These are phyloP conservation scores for Xylaria grammica DNA, from an alignment of 495 filamentous ascomycete genomes.

Conservation along the genomic window DNA sequence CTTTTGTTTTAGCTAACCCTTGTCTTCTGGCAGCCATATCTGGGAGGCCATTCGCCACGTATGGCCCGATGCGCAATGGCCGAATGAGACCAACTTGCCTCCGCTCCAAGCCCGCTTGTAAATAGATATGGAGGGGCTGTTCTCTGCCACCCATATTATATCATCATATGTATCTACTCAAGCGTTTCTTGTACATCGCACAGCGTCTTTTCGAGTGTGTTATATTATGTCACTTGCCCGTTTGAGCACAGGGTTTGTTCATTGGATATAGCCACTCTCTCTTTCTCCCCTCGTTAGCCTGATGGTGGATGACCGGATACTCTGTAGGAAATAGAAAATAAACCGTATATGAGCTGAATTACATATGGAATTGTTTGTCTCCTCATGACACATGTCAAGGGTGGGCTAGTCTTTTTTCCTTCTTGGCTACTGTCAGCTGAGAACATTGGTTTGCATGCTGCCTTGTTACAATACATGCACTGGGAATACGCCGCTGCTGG, in stretches of 20 bases:
- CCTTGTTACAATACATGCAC: too few species aligned
- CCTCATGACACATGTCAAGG: too few species aligned
- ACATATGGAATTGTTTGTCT: too few species aligned
- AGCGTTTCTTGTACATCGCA: slow-evolving; percentile 22
- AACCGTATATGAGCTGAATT: background rate
- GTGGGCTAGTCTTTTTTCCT: too few species aligned
- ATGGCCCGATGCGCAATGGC: slow-evolving; percentile 86
- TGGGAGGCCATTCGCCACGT: slow-evolving; percentile 85
- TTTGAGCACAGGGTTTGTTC: background rate
- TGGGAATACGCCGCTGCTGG: too few species aligned
- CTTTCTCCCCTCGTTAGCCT: background rate
- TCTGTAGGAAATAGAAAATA: background rate
- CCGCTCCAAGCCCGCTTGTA: slow-evolving; percentile 35
- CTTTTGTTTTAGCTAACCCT: slow-evolving; percentile 32
- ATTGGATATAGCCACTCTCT: background rate
- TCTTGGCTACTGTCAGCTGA: too few species aligned
- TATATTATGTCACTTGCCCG: slow-evolving; percentile 4
- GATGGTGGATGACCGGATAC: background rate
- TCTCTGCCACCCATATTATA: too few species aligned
- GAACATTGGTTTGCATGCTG: too few species aligned
- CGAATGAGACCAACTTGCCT: slow-evolving; percentile 63
- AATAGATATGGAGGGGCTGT: background rate
- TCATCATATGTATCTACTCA: background rate
- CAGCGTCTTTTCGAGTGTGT: slow-evolving; percentile 4
- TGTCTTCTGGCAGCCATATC: slow-evolving; percentile 65